These are phyloP conservation scores for Setomelanomma holmii DNA, from an alignment of 2,329 filamentous ascomycete species.

Conservation along the genomic window DNA sequence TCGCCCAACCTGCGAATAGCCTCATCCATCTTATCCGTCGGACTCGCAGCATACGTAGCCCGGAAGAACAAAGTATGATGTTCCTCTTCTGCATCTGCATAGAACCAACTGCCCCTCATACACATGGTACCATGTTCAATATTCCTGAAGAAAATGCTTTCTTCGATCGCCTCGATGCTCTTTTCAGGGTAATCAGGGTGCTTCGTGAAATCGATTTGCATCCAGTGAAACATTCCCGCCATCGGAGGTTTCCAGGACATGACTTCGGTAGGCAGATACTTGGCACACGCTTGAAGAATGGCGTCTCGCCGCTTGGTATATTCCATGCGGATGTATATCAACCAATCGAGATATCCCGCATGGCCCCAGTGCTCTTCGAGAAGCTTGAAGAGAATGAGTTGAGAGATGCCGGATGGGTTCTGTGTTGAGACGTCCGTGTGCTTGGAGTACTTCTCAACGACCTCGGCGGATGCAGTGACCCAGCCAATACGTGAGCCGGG, in stretches of 20 bases:
- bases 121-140: conserved; percentile 81
- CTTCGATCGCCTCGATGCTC: conserved; percentile 72
- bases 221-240: conserved; percentile 96
- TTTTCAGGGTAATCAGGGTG: conserved; percentile 66
- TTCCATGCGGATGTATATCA: conserved; percentile 79
- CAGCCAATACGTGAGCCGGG: conserved; percentile 85
- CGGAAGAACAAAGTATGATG: conserved; percentile 80
- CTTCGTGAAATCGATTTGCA: conserved; percentile 69
- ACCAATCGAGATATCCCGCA: conserved; percentile 85
- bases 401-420: conserved; percentile 82
- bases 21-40: conserved; percentile 57
- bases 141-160: conserved; percentile 81
- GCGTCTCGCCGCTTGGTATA: conserved; percentile 82
- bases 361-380: conserved; percentile 96
- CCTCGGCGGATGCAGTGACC: conserved; percentile 85
- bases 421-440: conserved; percentile 87
- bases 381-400: conserved; percentile 85
- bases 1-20: conserved; percentile 70
- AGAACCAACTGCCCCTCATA: conserved; percentile 90
- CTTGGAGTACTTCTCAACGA: conserved; percentile 81
- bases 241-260: conserved; percentile 80
- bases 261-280: conserved; percentile 74
- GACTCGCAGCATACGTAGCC: conserved; percentile 86
- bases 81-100: conserved; percentile 69
- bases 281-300: conserved; percentile 80